Evolutionary conservation across 129 eudicot genomes (phyloP).

Genomic region (Ambrosia trifida): DNA sequence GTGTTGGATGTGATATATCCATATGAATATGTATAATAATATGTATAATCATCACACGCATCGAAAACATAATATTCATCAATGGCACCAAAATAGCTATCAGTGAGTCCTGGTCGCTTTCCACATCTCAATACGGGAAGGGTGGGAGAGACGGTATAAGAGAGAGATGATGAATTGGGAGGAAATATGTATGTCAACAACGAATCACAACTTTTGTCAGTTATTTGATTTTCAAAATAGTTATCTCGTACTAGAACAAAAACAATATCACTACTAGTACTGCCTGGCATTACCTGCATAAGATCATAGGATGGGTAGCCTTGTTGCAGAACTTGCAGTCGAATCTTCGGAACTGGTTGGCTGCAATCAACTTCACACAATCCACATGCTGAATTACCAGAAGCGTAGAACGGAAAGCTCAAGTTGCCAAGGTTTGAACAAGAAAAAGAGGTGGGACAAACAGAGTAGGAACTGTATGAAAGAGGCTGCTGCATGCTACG

Average conservation of each 20-base stretch:
- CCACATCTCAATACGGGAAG: conserved; percentile 23
- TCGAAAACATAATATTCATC: conserved; percentile 24
- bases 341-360: conserved; percentile 14
- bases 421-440: conserved; percentile 17
- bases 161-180: conserved; percentile 17
- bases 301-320: conserved; percentile 31
- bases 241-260: conserved; percentile 18
- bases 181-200: conserved; percentile 12
- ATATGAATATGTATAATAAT: conserved; percentile 23
- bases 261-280: not conserved
- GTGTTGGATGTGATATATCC: conserved; percentile 22
- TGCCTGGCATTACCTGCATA: conserved; percentile 14
- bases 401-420: conserved; percentile 30
- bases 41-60: conserved; percentile 11
- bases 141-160: conserved; percentile 11
- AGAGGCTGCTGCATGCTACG: not conserved
- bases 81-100: conserved; percentile 5
- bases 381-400: conserved; percentile 22
- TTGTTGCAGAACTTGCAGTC: conserved; percentile 4
- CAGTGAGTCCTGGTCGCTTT: conserved; percentile 4
- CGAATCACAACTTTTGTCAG: conserved; percentile 12
- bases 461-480: conserved; percentile 13
- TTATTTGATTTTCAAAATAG: conserved; percentile 15
- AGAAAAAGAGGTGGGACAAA: conserved; percentile 25
- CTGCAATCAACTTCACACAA: conserved; percentile 29